Conservation (phyloP, 805 yeast genomes). For the Hanseniaspora lachancei region DNA sequence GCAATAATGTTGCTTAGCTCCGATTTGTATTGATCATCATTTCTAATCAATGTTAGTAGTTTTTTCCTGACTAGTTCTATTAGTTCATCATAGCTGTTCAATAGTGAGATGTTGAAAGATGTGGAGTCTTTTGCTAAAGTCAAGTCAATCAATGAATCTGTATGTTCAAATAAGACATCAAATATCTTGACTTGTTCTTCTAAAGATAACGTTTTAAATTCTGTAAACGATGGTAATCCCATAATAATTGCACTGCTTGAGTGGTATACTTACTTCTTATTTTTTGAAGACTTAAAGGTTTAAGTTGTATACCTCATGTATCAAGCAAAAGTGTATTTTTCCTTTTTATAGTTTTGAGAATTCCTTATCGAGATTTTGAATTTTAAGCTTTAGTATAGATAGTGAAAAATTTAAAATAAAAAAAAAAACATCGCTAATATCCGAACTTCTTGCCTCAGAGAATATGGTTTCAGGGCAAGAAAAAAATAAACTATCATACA, state of each 20-base stretch:
- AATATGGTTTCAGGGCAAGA: no score
- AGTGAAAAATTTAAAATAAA: neutral
- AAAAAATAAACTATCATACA: no score
- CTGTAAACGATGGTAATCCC: conserved; percentile 1
- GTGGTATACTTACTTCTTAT: neutral
- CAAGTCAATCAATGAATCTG: conserved; percentile 16
- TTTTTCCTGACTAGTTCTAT: conserved; percentile 35
- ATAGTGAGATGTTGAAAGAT: conserved; percentile 10
- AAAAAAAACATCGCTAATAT: neutral
- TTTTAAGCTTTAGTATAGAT: no score
- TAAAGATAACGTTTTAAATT: conserved; percentile 6
- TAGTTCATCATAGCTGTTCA: conserved; percentile 27
- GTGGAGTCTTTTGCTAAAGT: conserved; percentile 14
- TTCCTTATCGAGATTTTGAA: no score
- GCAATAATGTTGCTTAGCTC: conserved; percentile 47
- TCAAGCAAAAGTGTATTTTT: no score
- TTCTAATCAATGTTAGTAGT: conserved; percentile 27
- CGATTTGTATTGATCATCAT: conserved; percentile 14
- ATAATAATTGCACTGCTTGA: neutral
- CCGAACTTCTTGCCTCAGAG: conserved; percentile 13
- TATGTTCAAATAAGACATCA: conserved; percentile 19
- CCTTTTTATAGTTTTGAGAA: no score
- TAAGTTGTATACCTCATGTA: no score
- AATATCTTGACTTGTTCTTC: conserved; percentile 15
- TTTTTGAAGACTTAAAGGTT: neutral